Evolutionary conservation across 345 rosid species (phyloP).

Genomic region (Acer campestre): DNA sequence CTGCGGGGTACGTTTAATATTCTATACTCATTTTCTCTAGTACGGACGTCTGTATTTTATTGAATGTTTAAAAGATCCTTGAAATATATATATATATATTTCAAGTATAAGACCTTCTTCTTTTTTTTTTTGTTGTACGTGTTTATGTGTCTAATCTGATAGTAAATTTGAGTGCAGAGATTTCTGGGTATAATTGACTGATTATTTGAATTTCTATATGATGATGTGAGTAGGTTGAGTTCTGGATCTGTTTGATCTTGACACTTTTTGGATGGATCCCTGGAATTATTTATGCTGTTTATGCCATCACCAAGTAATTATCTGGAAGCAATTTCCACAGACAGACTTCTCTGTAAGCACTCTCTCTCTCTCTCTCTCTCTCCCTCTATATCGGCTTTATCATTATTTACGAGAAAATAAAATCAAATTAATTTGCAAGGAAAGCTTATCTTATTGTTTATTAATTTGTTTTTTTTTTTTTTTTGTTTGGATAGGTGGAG

Average conservation of each 20-base stretch:
- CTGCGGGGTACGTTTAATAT: slow-evolving; percentile 45
- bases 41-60: too few relatives aligned
- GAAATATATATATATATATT: too few relatives aligned
- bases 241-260: slow-evolving; percentile 86
- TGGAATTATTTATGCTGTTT: slow-evolving; percentile 80
- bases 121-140: too few relatives aligned
- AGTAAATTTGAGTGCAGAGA: slow-evolving; percentile 41
- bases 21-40: neutral
- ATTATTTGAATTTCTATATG: neutral
- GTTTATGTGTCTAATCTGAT: neutral
- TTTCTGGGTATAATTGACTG: slow-evolving; percentile 83
- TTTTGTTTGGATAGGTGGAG: slow-evolving; percentile 20
- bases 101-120: too few relatives aligned
- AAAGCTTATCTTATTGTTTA: neutral
- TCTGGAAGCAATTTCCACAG: neutral
- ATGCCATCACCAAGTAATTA: slow-evolving; percentile 54
- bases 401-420: too few relatives aligned
- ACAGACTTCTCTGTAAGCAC: slow-evolving; percentile 11
- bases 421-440: neutral
- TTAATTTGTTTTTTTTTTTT: neutral
- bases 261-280: slow-evolving; percentile 74
- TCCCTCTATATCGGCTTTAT: too few relatives aligned
- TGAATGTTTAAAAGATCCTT: too few relatives aligned
- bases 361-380: neutral
- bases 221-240: slow-evolving; percentile 49